These are phyloP conservation scores for Apiospora kogelbergensis DNA, from an alignment of 2,329 filamentous ascomycete species.

Conservation along the genomic window DNA sequence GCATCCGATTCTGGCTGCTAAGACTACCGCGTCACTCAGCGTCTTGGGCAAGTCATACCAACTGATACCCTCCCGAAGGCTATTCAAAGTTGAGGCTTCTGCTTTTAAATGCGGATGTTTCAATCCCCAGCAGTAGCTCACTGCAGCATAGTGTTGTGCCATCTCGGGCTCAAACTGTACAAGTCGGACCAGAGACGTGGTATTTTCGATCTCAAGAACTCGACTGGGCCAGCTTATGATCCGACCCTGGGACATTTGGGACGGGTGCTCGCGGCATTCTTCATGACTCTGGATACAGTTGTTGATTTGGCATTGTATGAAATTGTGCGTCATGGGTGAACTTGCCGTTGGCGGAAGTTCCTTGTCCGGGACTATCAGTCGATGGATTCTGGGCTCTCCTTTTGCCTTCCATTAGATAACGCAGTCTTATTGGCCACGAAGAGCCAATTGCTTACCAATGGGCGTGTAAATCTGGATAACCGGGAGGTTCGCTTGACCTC, in stretches of 20 bases:
- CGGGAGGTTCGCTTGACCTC: not conserved
- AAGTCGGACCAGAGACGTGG: not conserved
- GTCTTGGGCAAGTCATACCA: slow-evolving; percentile 13
- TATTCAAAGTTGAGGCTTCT: not conserved
- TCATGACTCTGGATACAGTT: slow-evolving; percentile 2
- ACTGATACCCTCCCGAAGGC: not conserved
- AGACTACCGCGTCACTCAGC: slow-evolving; percentile 10
- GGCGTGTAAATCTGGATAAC: slow-evolving; percentile 6
- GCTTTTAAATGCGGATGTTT: not conserved
- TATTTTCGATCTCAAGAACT: slow-evolving; percentile 10
- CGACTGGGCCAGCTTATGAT: not conserved
- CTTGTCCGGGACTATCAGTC: not conserved
- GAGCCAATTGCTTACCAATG: not conserved
- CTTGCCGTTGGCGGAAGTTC: slow-evolving; percentile 1
- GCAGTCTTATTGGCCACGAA: too few relatives aligned
- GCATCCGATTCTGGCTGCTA: slow-evolving; percentile 7
- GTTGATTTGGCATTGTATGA: slow-evolving; percentile 7
- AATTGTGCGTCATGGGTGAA: not conserved
- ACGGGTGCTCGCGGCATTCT: not conserved
- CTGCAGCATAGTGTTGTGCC: slow-evolving; percentile 5
- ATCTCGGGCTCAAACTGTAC: slow-evolving; percentile 1
- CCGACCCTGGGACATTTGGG: not conserved
- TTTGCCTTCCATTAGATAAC: not conserved
- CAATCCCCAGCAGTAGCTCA: slow-evolving; percentile 16
- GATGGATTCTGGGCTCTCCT: slow-evolving; percentile 8